These are phyloP conservation scores for Trypanosoma lewisi DNA, from an alignment of 208 protist species.

Conservation along the genomic window DNA sequence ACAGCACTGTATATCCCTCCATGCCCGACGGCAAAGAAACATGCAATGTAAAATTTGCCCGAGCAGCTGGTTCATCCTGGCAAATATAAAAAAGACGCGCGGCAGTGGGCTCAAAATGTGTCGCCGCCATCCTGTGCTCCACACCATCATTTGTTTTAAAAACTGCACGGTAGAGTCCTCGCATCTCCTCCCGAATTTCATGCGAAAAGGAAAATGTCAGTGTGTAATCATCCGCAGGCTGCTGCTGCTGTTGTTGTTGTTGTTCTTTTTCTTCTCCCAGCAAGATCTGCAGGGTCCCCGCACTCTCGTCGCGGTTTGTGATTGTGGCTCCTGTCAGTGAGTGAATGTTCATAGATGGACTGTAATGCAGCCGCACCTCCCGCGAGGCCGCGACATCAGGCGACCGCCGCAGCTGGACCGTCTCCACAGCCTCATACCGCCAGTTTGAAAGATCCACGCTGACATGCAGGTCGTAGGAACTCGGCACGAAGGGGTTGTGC, in stretches of 20 bases:
- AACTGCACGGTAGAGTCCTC: conserved; percentile 88
- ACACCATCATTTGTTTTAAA: conserved; percentile 62
- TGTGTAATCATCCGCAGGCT: conserved; percentile 16
- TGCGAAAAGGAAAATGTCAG: conserved; percentile 79
- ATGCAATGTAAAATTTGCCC: conserved; percentile 94
- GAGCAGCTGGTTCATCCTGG: conserved; percentile 95
- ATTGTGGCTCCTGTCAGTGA: conserved; percentile 52
- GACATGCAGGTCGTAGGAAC: conserved; percentile 64
- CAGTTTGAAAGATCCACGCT: conserved; percentile 68
- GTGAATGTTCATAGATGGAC: conserved; percentile 49
- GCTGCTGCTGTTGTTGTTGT: no score
- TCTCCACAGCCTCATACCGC: conserved; percentile 69
- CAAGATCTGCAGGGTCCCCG: conserved; percentile 59
- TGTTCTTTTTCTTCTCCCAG: conserved; percentile 31
- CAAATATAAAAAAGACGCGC: conserved; percentile 95
- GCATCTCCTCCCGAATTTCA: conserved; percentile 86
- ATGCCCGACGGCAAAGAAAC: conserved; percentile 68
- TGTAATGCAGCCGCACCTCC: conserved; percentile 68
- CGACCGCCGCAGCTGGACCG: conserved; percentile 49
- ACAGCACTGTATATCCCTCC: conserved; percentile 77
- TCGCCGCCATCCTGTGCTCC: conserved; percentile 89
- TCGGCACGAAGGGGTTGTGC: conserved; percentile 72
- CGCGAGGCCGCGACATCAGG: conserved; percentile 27
- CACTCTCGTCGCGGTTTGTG: conserved; percentile 35
- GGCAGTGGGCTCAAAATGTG: conserved; percentile 96